phyloP scores from a whole-genome alignment of 176 grass and related monocot genomes.

The Bromus sterilis region DNA sequence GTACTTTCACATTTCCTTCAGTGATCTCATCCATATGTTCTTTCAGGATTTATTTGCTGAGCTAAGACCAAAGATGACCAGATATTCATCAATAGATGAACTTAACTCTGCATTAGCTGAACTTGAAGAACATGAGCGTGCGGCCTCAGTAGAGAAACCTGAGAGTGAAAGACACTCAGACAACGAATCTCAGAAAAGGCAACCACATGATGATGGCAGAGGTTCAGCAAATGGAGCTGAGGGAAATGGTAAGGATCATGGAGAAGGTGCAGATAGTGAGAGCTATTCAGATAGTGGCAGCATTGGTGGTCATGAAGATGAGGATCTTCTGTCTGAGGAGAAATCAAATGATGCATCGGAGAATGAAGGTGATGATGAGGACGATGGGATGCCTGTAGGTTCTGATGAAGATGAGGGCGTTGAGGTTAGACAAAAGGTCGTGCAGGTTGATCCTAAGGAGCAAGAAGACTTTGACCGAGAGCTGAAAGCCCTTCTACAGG shows the following conservation, averaged over 20 bases:
- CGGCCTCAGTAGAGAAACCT: conserved; percentile 43
- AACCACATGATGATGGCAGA: conserved; percentile 37
- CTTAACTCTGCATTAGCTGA: conserved; percentile 70
- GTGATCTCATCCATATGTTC: conserved; percentile 8
- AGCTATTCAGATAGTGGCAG: conserved; percentile 88
- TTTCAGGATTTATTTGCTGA: conserved; percentile 88
- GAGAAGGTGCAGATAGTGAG: conserved; percentile 63
- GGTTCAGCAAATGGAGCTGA: conserved; percentile 47
- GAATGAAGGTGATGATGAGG: conserved; percentile 81
- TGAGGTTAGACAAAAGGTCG: conserved; percentile 68
- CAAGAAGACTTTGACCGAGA: conserved; percentile 95
- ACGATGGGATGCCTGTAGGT: conserved; percentile 59
- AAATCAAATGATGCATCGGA: conserved; percentile 82
- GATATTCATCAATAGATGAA: conserved; percentile 86
- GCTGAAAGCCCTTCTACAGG: conserved; percentile 85
- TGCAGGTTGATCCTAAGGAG: conserved; percentile 84
- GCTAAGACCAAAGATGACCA: conserved; percentile 73
- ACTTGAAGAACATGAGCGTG: conserved; percentile 75
- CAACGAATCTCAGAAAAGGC: conserved; percentile 49
- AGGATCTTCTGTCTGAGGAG: conserved; percentile 75
- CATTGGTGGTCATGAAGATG: conserved; percentile 65
- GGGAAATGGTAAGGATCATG: conserved; percentile 61
- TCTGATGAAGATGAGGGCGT: conserved; percentile 93
- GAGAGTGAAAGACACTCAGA: conserved; percentile 65
- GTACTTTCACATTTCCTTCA: neutral